Evolutionary conservation across 2,329 filamentous ascomycete species (phyloP).

Genomic region (Botryotinia convoluta): DNA sequence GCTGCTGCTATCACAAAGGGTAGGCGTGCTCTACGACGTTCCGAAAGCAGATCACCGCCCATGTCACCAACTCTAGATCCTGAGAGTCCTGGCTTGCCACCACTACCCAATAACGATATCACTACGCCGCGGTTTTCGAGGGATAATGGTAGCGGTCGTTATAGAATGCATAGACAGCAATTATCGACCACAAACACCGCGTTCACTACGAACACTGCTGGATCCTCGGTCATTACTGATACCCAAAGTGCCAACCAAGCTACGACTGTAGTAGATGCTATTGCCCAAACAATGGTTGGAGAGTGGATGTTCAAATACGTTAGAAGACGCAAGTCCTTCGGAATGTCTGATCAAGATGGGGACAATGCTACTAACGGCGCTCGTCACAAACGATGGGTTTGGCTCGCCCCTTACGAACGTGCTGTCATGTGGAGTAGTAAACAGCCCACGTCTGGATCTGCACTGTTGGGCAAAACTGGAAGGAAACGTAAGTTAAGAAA

Average conservation of each 20-base stretch:
- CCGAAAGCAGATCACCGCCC: conserved; percentile 59
- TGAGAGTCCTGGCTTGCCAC: conserved; percentile 69
- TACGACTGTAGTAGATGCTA: conserved; percentile 87
- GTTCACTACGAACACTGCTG: conserved; percentile 34
- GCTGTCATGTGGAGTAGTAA: conserved; percentile 98
- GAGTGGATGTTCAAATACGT: conserved; percentile 97
- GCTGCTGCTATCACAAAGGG: conserved; percentile 66
- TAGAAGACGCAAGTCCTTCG: conserved; percentile 84
- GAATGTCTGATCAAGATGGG: conserved; percentile 66
- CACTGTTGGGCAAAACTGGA: conserved; percentile 89
- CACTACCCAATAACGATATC: conserved; percentile 70
- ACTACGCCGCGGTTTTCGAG: conserved; percentile 52
- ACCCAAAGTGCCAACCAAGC: conserved; percentile 51
- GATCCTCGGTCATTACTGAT: conserved; percentile 5
- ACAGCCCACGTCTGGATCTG: conserved; percentile 84
- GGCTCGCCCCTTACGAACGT: conserved; percentile 94
- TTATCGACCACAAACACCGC: conserved; percentile 57
- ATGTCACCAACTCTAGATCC: conserved; percentile 65
- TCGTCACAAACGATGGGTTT: conserved; percentile 96
- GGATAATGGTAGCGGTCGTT: conserved; percentile 43
- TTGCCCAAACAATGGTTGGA: conserved; percentile 97
- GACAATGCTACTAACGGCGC: conserved; percentile 63
- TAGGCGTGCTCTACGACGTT: conserved; percentile 48
- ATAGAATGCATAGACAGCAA: conserved; percentile 53
- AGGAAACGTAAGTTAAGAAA: conserved; percentile 73